Conservation (phyloP, 2,329 filamentous ascomycete species). For the Escovopsis weberi region DNA sequence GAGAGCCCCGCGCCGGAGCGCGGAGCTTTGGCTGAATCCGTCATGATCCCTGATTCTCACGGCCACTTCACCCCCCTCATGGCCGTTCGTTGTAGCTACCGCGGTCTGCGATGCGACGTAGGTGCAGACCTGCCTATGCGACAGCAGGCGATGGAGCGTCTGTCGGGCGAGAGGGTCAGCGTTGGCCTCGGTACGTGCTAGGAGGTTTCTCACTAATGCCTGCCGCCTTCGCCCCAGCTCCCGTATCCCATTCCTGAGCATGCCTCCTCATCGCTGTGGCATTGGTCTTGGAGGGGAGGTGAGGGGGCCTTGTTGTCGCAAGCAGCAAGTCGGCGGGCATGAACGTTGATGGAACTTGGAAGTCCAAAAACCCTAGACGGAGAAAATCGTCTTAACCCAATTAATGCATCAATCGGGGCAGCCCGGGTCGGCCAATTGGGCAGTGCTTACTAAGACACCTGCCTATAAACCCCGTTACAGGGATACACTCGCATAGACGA, state of each 20-base stretch:
- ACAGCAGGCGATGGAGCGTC: slow-evolving; percentile 1
- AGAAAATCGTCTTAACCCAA: slow-evolving; percentile 1
- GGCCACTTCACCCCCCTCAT: not conserved
- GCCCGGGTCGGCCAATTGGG: no score
- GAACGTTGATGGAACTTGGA: not conserved
- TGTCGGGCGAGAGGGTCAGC: not conserved
- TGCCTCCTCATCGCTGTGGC: slow-evolving; percentile 20
- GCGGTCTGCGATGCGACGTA: slow-evolving; percentile 3
- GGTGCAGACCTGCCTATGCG: not conserved
- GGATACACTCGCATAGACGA: no score
- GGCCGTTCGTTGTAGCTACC: not conserved
- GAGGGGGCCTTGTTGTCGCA: not conserved
- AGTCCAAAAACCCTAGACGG: not conserved
- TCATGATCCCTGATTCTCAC: slow-evolving; percentile 1
- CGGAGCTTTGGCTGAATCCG: not conserved
- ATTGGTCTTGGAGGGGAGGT: slow-evolving; percentile 1
- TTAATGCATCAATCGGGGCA: slow-evolving; percentile 12
- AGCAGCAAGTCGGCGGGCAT: not conserved
- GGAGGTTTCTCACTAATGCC: slow-evolving; percentile 10
- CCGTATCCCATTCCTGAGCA: slow-evolving; percentile 20
- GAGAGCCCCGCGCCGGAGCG: not conserved
- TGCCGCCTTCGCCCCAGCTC: slow-evolving; percentile 17
- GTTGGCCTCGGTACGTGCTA: not conserved
- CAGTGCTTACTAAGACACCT: no score
- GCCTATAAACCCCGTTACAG: no score